Evolutionary conservation across 768 basidiomycete genomes (phyloP).

Genomic region (Tylopilus intermedius): DNA sequence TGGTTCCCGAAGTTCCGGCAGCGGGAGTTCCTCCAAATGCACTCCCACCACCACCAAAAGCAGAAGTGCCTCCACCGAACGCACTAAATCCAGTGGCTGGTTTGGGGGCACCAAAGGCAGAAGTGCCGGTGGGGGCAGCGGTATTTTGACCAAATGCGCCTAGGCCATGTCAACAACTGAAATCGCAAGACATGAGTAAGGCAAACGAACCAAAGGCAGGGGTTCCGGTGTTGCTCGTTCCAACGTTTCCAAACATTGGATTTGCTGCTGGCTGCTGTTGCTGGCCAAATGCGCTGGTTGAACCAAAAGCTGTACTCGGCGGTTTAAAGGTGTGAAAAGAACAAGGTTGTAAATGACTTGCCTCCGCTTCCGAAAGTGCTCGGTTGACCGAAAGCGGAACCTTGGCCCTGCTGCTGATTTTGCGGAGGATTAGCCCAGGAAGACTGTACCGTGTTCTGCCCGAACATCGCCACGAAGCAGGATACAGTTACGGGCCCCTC

Average conservation of each 20-base stretch:
- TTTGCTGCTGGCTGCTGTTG: conserved; percentile 66
- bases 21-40: conserved; percentile 38
- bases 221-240: conserved; percentile 31
- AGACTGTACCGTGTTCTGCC: conserved; percentile 45
- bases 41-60: conserved; percentile 43
- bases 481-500: conserved; percentile 13
- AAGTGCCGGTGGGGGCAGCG: conserved; percentile 31
- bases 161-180: conserved; percentile 9
- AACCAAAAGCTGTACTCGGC: conserved; percentile 47
- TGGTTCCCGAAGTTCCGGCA: conserved; percentile 29
- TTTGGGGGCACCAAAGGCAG: conserved; percentile 64
- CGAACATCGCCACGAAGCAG: conserved; percentile 52
- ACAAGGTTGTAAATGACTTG: conserved; percentile 31
- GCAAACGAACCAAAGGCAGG: conserved; percentile 34
- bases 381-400: conserved; percentile 68
- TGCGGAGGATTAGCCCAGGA: conserved; percentile 67
- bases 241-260: conserved; percentile 75
- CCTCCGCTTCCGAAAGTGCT: conserved; percentile 55
- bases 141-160: conserved; percentile 41
- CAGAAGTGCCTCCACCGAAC: conserved; percentile 55
- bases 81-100: conserved; percentile 73
- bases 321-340: conserved; percentile 22
- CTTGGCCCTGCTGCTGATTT: conserved; percentile 51
- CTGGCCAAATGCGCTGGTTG: conserved; percentile 55
- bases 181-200: background rate